A percentile compares a stretch with the other conserved stretches of the same genome.
Conservation (phyloP, 805 yeast species). For the Wickerhamomyces rabaulensis region DNA sequence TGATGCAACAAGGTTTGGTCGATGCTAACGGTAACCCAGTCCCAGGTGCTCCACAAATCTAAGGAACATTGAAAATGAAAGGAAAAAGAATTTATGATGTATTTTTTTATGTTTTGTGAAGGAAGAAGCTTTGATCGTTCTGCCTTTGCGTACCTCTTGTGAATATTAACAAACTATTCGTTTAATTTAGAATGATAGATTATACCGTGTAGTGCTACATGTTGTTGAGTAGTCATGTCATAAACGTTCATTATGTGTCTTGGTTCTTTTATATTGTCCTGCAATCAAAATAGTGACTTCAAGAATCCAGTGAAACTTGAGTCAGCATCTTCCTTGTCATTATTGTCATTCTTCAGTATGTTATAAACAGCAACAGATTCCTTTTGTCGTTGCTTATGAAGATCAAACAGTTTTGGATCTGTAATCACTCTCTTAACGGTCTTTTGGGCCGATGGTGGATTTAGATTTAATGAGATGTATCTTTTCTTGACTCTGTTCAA, state of each 20-base stretch:
- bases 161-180: background rate
- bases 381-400: constrained; percentile 1
- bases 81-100: background rate
- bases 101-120: background rate
- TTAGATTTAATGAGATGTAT: constrained; percentile 19
- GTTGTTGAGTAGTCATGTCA: background rate
- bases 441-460: constrained; percentile 13
- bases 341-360: constrained; percentile 13
- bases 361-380: constrained; percentile 20
- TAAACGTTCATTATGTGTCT: constrained; percentile 1
- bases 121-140: background rate
- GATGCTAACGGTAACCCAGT: constrained; percentile 84
- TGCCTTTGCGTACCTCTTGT: background rate
- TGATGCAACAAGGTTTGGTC: constrained; percentile 83
- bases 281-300: constrained; percentile 14
- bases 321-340: constrained; percentile 4
- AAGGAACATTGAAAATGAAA: constrained; percentile 8
- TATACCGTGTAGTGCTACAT: background rate
- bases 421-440: constrained; percentile 6
- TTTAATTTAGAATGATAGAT: background rate
- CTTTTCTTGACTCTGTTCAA: background rate
- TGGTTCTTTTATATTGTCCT: background rate
- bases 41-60: constrained; percentile 67
- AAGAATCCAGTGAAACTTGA: constrained; percentile 17
- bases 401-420: constrained; percentile 9